Base-by-base conservation (phyloP, 2,329 filamentous ascomycete genomes). In the Fusarium staphyleae region DNA sequence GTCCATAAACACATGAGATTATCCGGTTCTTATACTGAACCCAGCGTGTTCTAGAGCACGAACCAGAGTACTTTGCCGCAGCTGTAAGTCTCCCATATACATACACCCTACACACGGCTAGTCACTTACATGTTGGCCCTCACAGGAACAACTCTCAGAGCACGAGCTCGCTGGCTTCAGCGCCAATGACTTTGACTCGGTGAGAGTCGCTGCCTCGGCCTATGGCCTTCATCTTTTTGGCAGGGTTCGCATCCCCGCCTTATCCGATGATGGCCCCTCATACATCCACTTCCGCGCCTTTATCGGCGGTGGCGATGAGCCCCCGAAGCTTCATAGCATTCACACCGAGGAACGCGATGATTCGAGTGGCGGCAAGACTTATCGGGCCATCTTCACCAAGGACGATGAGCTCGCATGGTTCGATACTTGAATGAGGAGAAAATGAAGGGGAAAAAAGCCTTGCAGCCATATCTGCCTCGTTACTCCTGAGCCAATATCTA, bases 261-360 rank as follows among this genome's bases (percentile, higher is more conserved):
- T 66, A 30, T 73, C 81, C 30, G 76, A 78, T 42, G 77, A 78
- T 44, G 87, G 87, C 59, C 87, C 87, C 54, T 75, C 88, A 0
- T 81, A 96, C 51, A 86, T 89, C 5, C 96, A 97, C 74, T 83
- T 97, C 62, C 93, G 97, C 76, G 89, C 96, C 45, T 95, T 87
- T 70, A 86, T 96, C 55, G 91, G 96, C 73, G 85, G 96, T 7
- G 87, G 90, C 8, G 82, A 96, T 57, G 89, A 91, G 12, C 52
- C 58, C 71, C 89, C 93, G 28, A 92, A 96, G 83, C 81, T 92
- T 81, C 85, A 93, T 59, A 91, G 96, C 71, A 92, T 93, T 28
- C 97, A 97, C 84, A 93, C 92, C 3, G 77, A 97, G 60, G 96
- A 97, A 77, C 95, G 95, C 82, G 95, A 96, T 82, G 92, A 93